phyloP scores from a whole-genome alignment of 108 stramenopile species.

The Fistulifera solaris region DNA sequence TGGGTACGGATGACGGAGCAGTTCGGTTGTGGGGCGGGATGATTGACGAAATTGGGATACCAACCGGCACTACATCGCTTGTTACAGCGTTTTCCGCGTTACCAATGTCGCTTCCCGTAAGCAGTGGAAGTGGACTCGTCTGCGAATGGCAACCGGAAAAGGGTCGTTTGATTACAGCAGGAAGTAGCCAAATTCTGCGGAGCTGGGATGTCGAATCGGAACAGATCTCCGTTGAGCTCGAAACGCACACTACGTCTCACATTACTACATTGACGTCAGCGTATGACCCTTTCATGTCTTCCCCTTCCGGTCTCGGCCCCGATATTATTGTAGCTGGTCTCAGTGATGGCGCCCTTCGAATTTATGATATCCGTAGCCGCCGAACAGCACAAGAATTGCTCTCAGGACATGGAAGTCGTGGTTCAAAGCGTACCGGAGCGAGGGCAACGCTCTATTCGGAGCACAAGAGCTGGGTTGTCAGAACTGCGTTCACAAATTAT shows the following conservation, averaged over 20 bases:
- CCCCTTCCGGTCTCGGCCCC: slow-evolving; percentile 44
- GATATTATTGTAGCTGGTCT: slow-evolving; percentile 79
- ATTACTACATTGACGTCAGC: slow-evolving; percentile 81
- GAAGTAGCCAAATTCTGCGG: slow-evolving; percentile 55
- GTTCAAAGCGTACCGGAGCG: slow-evolving; percentile 11
- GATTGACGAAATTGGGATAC: slow-evolving; percentile 49
- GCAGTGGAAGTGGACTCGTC: slow-evolving; percentile 72
- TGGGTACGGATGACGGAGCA: slow-evolving; percentile 88
- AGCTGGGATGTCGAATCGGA: slow-evolving; percentile 91
- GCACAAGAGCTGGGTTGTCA: slow-evolving; percentile 81
- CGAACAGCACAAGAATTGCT: slow-evolving; percentile 8
- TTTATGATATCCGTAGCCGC: slow-evolving; percentile 79
- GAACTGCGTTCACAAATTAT: slow-evolving; percentile 59
- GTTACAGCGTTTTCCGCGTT: slow-evolving; percentile 78
- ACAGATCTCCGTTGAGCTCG: slow-evolving; percentile 39
- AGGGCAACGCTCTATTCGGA: slow-evolving; percentile 38
- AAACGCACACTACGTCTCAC: slow-evolving; percentile 47
- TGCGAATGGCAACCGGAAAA: slow-evolving; percentile 76
- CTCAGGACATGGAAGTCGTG: slow-evolving; percentile 2
- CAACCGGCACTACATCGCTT: slow-evolving; percentile 37
- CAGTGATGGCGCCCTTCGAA: slow-evolving; percentile 74
- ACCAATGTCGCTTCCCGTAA: slow-evolving; percentile 51
- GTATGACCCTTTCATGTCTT: slow-evolving; percentile 36
- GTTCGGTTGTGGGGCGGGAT: slow-evolving; percentile 82
- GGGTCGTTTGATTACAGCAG: slow-evolving; percentile 76